phyloP scores from a whole-genome alignment of 768 basidiomycete genomes.

The Nevesoporus exiguus region DNA sequence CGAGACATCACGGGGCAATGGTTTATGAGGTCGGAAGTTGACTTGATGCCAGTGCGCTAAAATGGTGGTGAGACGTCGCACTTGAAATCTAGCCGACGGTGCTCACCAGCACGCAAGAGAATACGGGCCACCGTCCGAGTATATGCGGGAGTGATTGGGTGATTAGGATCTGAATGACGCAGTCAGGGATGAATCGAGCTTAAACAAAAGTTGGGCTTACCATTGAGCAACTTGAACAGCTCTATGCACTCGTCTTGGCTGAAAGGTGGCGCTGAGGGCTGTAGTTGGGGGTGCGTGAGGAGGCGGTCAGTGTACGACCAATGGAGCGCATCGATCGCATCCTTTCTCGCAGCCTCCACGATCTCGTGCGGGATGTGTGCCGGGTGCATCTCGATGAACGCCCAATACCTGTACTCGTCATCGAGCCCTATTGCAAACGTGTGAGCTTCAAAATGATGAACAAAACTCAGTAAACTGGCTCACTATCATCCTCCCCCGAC shows the following conservation, averaged over 20 bases:
- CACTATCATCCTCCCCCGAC: slow-evolving; percentile 40
- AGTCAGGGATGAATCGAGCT: background rate
- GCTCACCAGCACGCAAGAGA: slow-evolving; percentile 63
- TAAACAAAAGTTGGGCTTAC: slow-evolving; percentile 13
- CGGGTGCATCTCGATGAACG: slow-evolving; percentile 75
- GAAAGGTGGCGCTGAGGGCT: slow-evolving; percentile 60
- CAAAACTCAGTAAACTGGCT: slow-evolving; percentile 11
- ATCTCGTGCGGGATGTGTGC: slow-evolving; percentile 57
- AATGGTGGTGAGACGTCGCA: slow-evolving; percentile 3
- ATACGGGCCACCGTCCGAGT: slow-evolving; percentile 68
- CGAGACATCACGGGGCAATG: slow-evolving; percentile 54
- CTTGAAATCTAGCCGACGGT: background rate
- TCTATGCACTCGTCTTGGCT: slow-evolving; percentile 75
- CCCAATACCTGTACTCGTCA: slow-evolving; percentile 78
- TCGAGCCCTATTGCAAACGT: slow-evolving; percentile 52
- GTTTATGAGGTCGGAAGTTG: slow-evolving; percentile 65
- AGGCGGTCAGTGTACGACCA: slow-evolving; percentile 83
- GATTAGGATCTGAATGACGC: slow-evolving; percentile 15
- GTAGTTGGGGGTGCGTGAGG: slow-evolving; percentile 49
- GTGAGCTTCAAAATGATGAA: background rate
- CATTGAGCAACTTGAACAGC: slow-evolving; percentile 54
- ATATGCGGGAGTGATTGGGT: slow-evolving; percentile 39
- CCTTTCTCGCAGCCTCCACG: slow-evolving; percentile 51
- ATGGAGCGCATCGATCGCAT: slow-evolving; percentile 72
- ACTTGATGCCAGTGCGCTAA: slow-evolving; percentile 65